Evolutionary conservation across 78 protist species (phyloP), one percentile per base, ranked within the genome.

Genomic region (Chrysochromulina parva): DNA sequence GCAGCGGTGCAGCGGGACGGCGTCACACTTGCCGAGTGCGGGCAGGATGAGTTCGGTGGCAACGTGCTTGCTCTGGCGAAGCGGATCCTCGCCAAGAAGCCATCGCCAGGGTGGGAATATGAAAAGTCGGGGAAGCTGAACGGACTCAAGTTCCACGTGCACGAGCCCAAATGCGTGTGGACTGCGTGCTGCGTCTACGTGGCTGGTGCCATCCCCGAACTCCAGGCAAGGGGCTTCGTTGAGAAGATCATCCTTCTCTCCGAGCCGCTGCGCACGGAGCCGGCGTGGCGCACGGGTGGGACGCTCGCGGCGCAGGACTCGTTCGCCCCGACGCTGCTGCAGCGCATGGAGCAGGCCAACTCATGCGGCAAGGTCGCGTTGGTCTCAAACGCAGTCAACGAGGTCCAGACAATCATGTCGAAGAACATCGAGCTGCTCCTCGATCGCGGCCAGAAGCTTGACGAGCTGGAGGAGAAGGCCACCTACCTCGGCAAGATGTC

Each of bases 291-390:
- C 4, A 4, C 3, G 3, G 82, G 82, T 3, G 57, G 57, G 38
- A 74, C 82, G 28, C 82, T 74, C 2, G 82, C 55, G 0, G 82
- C 82, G 17, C 82, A 74, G 82, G 82, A 74, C 82, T 1, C 13
- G 38, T 74, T 74, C 48, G 82, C 82, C 1, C 82, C 82, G 22
- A 74, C 82, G 28, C 57, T 74, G 52, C 82, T 74, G 14, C 55
- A 38, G 82, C 82, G 82, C 11, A 74, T 74, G 82, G 57, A 74
- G 10, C 82, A 74, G 57, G 82, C 82, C 1, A 74, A n/a, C 55
- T 74, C 82, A 3, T 5, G 53, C 57, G 82, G 82, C 26, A 1
- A n/a, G 55, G 1, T 48, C 24, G 82, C 82, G 10, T 48, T 74
- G 82, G 57, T 74, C 22, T 17, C 28, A 1, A 1, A 6, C 53